Evolutionary conservation across 805 yeast genomes (phyloP), one percentile per base, ranked within the genome.

Genomic region (Lipomyces kockii): DNA sequence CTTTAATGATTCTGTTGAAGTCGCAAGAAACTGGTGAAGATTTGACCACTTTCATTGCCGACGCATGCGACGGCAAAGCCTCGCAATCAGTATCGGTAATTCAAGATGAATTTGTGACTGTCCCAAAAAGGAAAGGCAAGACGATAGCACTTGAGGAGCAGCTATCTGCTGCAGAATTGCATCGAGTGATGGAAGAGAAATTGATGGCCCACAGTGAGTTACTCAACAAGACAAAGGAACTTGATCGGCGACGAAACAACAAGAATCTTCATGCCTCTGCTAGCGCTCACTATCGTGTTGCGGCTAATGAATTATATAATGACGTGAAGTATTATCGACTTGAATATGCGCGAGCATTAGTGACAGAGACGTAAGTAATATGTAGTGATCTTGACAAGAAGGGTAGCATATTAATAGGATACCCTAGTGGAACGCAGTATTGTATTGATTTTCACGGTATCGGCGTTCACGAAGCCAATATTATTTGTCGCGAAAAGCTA

Each of bases 361-460:
- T 60, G 29, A 49, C 29, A 20, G 63, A 59, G 55, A 35, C 62
- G 62, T 53, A 51, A 1, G 66, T 29, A 2, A 8, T 11, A 7
- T 22, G 37, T 6, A 17, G 20, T 29, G n/a, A 8, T n/a, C 49
- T 9, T 43, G 39, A 11, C 7, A 27, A 17, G 32, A 2, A 8
- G 11, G 27, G 25, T 2, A 37, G 32, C 3, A 51, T 22, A 25
- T 14, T 51, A 34, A 17, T 14, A 6, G 22, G 17, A 11, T 22
- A 27, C 3, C 29, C n/a, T 34, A 64, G 63, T 9, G 65, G 60
- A 14, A 37, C 60, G 22, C 22, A 17, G 20, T 6, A 46, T 17
- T 66, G 51, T 2, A 57, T 67, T 14, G 70, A 67, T 35, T 51
- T 67, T 17, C 70, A 67, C 46, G 68, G 69, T 2, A n/a, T 65